Conservation (phyloP, 2,329 filamentous ascomycete genomes). For the Nemania abortiva region DNA sequence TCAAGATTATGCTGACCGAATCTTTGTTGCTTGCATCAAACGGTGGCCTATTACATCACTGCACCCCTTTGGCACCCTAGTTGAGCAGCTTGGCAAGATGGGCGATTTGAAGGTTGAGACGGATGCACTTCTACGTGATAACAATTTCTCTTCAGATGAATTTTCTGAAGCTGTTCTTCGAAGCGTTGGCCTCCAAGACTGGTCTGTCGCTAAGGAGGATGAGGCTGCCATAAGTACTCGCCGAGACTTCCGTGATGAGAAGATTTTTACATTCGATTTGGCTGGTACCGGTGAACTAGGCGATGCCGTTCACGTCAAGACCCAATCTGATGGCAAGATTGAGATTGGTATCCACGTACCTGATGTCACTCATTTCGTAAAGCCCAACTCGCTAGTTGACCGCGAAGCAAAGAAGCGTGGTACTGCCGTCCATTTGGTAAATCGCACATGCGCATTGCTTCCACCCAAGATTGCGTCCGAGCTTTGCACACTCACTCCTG, state of each 20-base stretch:
- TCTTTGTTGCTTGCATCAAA: constrained; percentile 99
- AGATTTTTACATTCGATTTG: constrained; percentile 91
- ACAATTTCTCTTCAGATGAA: constrained; percentile 98
- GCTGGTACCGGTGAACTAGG: constrained; percentile 89
- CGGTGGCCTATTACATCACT: constrained; percentile 99
- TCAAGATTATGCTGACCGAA: constrained; percentile 95
- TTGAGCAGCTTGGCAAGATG: constrained; percentile 97
- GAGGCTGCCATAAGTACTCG: constrained; percentile 79
- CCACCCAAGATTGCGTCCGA: constrained; percentile 87
- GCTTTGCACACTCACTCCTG: constrained; percentile 86
- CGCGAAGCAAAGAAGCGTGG: constrained; percentile 98
- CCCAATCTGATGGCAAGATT: constrained; percentile 83
- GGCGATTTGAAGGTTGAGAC: constrained; percentile 98
- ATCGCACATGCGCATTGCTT: constrained; percentile 87
- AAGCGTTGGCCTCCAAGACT: constrained; percentile 91
- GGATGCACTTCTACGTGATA: constrained; percentile 94
- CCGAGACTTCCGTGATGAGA: constrained; percentile 90
- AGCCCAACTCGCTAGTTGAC: constrained; percentile 93
- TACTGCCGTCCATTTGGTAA: constrained; percentile 94
- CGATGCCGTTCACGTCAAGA: constrained; percentile 92
- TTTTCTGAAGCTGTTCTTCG: constrained; percentile 97
- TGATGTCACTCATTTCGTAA: constrained; percentile 96
- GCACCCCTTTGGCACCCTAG: constrained; percentile 96
- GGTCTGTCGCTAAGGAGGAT: constrained; percentile 86
- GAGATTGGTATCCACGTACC: constrained; percentile 96